Evolutionary conservation across 1,284 basidiomycete genomes (phyloP).

Genomic region (Coriolopsis trogii): DNA sequence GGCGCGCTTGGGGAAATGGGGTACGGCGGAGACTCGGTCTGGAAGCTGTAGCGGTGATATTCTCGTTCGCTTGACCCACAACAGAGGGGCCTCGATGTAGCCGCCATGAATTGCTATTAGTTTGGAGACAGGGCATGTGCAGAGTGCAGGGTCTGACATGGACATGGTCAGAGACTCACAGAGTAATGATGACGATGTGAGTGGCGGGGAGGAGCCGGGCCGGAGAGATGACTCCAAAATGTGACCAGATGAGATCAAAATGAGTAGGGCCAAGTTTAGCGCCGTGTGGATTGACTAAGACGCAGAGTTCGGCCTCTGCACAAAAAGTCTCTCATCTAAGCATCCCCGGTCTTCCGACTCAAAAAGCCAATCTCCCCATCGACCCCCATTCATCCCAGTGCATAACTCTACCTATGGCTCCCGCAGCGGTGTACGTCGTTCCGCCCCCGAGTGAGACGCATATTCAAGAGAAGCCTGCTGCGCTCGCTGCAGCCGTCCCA

Average conservation of each 20-base stretch:
- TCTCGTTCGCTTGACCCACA: neutral
- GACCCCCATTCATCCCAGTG: conserved; percentile 9
- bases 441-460: conserved; percentile 22
- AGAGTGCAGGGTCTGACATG: no score
- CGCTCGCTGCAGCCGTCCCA: conserved; percentile 28
- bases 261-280: conserved; percentile 13
- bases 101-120: no score
- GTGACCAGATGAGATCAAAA: conserved; percentile 25
- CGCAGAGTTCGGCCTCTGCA: no score
- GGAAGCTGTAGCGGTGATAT: conserved; percentile 50
- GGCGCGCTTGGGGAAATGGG: conserved; percentile 72
- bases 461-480: conserved; percentile 21
- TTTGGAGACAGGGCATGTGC: no score
- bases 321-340: conserved; percentile 20
- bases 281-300: conserved; percentile 21
- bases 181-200: conserved; percentile 17
- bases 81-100: no score
- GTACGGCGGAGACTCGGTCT: conserved; percentile 61
- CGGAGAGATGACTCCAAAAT: conserved; percentile 13
- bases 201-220: conserved; percentile 13
- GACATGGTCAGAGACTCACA: neutral
- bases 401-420: conserved; percentile 50
- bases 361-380: conserved; percentile 16
- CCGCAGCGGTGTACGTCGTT: conserved; percentile 51
- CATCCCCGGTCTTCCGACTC: conserved; percentile 8